These are phyloP conservation scores for Sphaerulina vaccinii DNA, from an alignment of 2,329 filamentous ascomycete species.

Conservation along the genomic window DNA sequence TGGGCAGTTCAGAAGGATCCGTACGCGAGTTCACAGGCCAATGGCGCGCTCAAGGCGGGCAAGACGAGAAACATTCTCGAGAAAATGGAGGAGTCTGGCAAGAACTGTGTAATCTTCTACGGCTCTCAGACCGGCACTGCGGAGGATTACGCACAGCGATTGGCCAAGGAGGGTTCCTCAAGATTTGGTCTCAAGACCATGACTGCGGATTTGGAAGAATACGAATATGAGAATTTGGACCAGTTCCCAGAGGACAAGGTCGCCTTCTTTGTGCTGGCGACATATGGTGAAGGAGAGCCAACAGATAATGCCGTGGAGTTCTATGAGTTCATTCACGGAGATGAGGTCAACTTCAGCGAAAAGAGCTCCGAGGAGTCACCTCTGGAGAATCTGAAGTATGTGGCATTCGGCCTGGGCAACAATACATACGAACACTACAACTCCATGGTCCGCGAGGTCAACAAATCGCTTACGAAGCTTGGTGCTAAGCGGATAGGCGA, in stretches of 20 bases:
- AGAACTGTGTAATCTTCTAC: constrained; percentile 98
- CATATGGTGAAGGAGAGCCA: constrained; percentile 96
- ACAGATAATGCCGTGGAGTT: constrained; percentile 99
- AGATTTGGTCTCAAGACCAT: constrained; percentile 96
- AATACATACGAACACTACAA: constrained; percentile 99
- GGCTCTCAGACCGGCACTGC: constrained; percentile 97
- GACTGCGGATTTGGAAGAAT: constrained; percentile 97
- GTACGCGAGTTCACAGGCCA: constrained; percentile 73
- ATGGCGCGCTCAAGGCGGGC: constrained; percentile 69
- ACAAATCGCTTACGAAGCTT: constrained; percentile 75
- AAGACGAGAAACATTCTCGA: constrained; percentile 91
- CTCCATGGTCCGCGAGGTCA: constrained; percentile 91
- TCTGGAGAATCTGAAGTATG: constrained; percentile 82
- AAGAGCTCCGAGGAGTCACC: constrained; percentile 65
- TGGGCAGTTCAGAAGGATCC: constrained; percentile 89
- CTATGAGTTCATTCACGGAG: constrained; percentile 88
- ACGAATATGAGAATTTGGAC: constrained; percentile 94
- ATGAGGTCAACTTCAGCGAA: constrained; percentile 78
- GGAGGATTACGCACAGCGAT: constrained; percentile 93
- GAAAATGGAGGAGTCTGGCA: constrained; percentile 91
- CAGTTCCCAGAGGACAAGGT: constrained; percentile 85
- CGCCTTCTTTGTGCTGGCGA: constrained; percentile 91
- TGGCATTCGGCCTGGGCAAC: constrained; percentile 94
- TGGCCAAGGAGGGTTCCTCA: constrained; percentile 96
- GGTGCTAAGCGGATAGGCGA: constrained; percentile 81